phyloP scores from a whole-genome alignment of 1,139 yeast genomes.

The Protomyces macrosporus region DNA sequence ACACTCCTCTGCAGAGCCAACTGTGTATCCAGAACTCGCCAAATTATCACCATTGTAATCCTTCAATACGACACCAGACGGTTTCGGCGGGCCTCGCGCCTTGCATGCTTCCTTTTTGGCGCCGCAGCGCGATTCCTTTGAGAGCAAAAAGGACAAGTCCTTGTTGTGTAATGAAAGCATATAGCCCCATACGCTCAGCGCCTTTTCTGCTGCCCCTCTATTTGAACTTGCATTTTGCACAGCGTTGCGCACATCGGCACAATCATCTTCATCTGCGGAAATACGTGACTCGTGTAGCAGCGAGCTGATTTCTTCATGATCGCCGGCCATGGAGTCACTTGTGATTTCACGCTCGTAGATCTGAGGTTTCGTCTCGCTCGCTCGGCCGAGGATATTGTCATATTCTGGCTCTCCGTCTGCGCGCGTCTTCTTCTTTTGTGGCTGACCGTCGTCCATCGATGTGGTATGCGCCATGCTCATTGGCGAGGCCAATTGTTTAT shows the following conservation, averaged over 20 bases:
- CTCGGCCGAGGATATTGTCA: neutral
- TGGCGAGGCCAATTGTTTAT: neutral
- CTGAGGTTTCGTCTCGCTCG: neutral
- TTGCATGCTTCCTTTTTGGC: neutral
- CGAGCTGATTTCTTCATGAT: neutral
- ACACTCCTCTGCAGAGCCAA: slow-evolving; percentile 16
- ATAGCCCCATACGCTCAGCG: slow-evolving; percentile 15
- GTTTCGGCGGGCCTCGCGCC: neutral
- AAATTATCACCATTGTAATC: slow-evolving; percentile 24
- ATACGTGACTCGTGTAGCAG: neutral
- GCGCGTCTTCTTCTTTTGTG: neutral
- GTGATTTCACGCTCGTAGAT: neutral
- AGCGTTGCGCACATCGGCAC: neutral
- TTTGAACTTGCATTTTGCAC: neutral
- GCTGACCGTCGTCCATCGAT: neutral
- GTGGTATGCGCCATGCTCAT: neutral
- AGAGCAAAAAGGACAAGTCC: slow-evolving; percentile 4
- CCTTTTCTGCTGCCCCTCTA: neutral
- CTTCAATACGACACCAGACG: slow-evolving; percentile 14
- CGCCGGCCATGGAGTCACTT: neutral
- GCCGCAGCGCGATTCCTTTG: slow-evolving; percentile 17
- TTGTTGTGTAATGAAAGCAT: slow-evolving; percentile 6
- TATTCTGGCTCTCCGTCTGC: neutral
- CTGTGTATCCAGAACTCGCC: slow-evolving; percentile 22
- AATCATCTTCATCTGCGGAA: neutral